Conservation (phyloP, 1,284 basidiomycete species). For the Meira nashicola region DNA sequence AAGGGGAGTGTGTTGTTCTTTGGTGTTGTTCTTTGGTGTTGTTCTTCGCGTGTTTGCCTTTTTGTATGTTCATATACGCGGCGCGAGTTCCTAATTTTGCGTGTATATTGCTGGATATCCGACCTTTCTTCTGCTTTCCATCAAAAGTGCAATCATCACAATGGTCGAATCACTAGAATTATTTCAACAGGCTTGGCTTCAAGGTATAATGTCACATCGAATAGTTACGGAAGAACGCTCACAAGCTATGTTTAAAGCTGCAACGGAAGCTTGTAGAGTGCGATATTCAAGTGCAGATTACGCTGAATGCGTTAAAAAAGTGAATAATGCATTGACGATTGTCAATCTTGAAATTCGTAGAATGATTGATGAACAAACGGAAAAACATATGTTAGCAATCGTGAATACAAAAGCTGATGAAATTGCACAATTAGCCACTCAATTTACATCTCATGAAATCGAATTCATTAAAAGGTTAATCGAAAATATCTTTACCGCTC, state of each 20-base stretch:
- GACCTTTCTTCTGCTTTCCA: neutral
- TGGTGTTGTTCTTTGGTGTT: no score
- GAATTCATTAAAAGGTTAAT: neutral
- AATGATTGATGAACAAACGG: conserved; percentile 1
- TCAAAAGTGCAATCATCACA: neutral
- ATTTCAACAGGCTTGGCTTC: neutral
- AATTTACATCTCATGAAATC: conserved; percentile 1
- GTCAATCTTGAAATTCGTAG: conserved; percentile 1
- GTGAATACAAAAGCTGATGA: neutral
- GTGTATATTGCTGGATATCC: neutral
- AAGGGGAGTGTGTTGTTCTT: no score
- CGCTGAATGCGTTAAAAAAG: neutral
- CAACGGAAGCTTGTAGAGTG: neutral
- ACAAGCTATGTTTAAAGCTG: conserved; percentile 1
- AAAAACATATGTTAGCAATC: neutral
- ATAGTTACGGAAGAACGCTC: neutral
- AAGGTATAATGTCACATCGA: neutral
- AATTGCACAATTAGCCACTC: neutral
- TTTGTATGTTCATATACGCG: no score
- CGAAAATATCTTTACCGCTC: conserved; percentile 3
- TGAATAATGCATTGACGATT: neutral
- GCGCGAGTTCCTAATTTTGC: no score
- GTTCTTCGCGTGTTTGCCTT: no score
- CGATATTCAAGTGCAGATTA: neutral
- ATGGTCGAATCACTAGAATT: neutral